Evolutionary conservation across 805 yeast genomes (phyloP).

Genomic region (Sungouiella blattae): DNA sequence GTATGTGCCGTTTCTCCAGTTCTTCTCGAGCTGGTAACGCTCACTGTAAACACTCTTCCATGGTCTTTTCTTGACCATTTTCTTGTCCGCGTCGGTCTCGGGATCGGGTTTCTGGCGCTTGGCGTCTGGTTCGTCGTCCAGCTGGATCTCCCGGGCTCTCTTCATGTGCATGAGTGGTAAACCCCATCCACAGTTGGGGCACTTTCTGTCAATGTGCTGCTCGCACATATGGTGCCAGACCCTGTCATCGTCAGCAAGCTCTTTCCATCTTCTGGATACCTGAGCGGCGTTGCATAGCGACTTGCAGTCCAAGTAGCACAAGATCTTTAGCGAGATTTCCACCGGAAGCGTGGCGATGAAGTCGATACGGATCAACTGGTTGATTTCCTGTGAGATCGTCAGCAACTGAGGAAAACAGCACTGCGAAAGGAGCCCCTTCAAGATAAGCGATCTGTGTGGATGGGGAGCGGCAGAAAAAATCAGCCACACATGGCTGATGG

Average conservation of each 20-base stretch:
- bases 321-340: slow-evolving; percentile 78
- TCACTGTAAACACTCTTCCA: slow-evolving; percentile 96
- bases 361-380: slow-evolving; percentile 79
- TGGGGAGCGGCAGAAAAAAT: slow-evolving; percentile 73
- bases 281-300: slow-evolving; percentile 94
- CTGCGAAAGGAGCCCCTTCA: slow-evolving; percentile 80
- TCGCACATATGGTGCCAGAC: slow-evolving; percentile 99
- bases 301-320: slow-evolving; percentile 87
- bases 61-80: slow-evolving; percentile 50
- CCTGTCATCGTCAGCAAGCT: slow-evolving; percentile 89
- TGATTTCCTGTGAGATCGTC: slow-evolving; percentile 76
- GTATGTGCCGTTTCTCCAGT: slow-evolving; percentile 87
- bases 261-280: slow-evolving; percentile 84
- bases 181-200: slow-evolving; percentile 99
- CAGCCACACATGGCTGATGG: slow-evolving; percentile 80
- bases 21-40: slow-evolving; percentile 84
- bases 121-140: slow-evolving; percentile 6
- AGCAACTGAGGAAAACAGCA: slow-evolving; percentile 95
- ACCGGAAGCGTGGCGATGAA: slow-evolving; percentile 81
- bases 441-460: slow-evolving; percentile 62
- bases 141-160: slow-evolving; percentile 51
- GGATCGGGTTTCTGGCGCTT: slow-evolving; percentile 7
- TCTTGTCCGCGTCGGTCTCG: slow-evolving; percentile 1
- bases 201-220: slow-evolving; percentile 95
- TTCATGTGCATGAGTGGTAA: slow-evolving; percentile 90